phyloP scores from a whole-genome alignment of 2,329 filamentous ascomycete genomes.

The Exophiala mesophila region DNA sequence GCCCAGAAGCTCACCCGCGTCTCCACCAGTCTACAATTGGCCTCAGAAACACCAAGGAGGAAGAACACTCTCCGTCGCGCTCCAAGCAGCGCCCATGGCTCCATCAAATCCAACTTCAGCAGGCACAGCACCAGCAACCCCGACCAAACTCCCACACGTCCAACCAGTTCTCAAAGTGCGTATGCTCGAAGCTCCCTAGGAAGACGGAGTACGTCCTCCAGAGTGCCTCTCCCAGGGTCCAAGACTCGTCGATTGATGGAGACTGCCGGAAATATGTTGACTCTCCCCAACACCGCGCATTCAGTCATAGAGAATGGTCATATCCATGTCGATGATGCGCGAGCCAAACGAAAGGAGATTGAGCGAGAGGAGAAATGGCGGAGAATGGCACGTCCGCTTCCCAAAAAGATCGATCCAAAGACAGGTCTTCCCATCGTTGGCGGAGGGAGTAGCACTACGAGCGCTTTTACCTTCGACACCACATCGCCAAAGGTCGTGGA shows the following conservation, averaged over 20 bases:
- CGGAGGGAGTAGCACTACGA: slow-evolving; percentile 50
- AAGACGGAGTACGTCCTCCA: slow-evolving; percentile 40
- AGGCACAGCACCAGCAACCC: slow-evolving; percentile 30
- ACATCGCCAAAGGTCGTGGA: slow-evolving; percentile 80
- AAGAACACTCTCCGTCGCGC: slow-evolving; percentile 49
- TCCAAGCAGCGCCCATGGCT: slow-evolving; percentile 43
- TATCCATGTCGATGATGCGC: slow-evolving; percentile 26
- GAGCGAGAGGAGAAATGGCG: slow-evolving; percentile 62
- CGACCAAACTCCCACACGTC: slow-evolving; percentile 32
- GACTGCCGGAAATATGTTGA: slow-evolving; percentile 62
- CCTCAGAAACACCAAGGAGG: slow-evolving; percentile 52
- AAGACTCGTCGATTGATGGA: slow-evolving; percentile 50
- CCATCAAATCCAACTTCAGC: slow-evolving; percentile 35
- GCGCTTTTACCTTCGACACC: slow-evolving; percentile 70
- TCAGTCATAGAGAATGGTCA: slow-evolving; percentile 44
- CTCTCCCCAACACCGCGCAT: slow-evolving; percentile 39
- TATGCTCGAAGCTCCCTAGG: slow-evolving; percentile 37
- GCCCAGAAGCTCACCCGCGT: slow-evolving; percentile 52
- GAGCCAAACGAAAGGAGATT: slow-evolving; percentile 50
- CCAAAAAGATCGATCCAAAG: slow-evolving; percentile 35
- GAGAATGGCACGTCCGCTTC: slow-evolving; percentile 56
- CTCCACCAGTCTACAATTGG: slow-evolving; percentile 54
- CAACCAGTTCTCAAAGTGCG: slow-evolving; percentile 34
- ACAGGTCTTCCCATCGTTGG: slow-evolving; percentile 32
- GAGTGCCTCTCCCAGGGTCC: slow-evolving; percentile 39